Percentiles rank a stretch among this genome's conserved stretches.
These are phyloP conservation scores for Aspergillus haitiensis DNA, from an alignment of 495 filamentous ascomycete genomes.

Conservation along the genomic window DNA sequence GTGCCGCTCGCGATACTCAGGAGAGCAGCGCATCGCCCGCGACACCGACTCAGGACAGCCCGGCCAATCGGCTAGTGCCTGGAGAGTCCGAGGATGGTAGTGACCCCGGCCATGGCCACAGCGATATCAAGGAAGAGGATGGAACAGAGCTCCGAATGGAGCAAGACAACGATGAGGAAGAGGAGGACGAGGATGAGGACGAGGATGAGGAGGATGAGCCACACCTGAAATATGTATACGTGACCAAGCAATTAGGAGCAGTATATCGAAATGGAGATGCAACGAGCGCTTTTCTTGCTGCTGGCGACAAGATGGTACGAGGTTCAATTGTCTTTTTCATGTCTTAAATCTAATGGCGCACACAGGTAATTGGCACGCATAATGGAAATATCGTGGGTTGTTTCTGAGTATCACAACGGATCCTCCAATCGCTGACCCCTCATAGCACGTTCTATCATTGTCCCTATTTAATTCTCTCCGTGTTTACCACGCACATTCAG, in stretches of 20 bases:
- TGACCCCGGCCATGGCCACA: slow-evolving; percentile 15
- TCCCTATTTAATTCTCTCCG: slow-evolving; percentile 76
- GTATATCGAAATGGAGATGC: slow-evolving; percentile 94
- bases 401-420: slow-evolving; percentile 8
- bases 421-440: slow-evolving; percentile 24
- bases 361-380: slow-evolving; percentile 87
- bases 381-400: slow-evolving; percentile 90
- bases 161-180: slow-evolving; percentile 57
- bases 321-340: neutral
- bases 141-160: slow-evolving; percentile 36
- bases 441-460: slow-evolving; percentile 78
- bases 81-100: slow-evolving; percentile 23
- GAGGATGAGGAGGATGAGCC: slow-evolving; percentile 96
- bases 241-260: slow-evolving; percentile 74
- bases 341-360: slow-evolving; percentile 22
- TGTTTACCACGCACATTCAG: slow-evolving; percentile 86
- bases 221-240: slow-evolving; percentile 82
- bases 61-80: slow-evolving; percentile 23
- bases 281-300: slow-evolving; percentile 83
- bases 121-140: slow-evolving; percentile 26
- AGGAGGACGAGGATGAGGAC: slow-evolving; percentile 70
- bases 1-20: slow-evolving; percentile 23
- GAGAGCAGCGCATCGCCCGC: slow-evolving; percentile 23
- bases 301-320: slow-evolving; percentile 92
- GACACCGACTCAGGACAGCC: slow-evolving; percentile 19